Evolutionary conservation across 495 filamentous ascomycete genomes (phyloP).

Genomic region (Xylaria acuta): DNA sequence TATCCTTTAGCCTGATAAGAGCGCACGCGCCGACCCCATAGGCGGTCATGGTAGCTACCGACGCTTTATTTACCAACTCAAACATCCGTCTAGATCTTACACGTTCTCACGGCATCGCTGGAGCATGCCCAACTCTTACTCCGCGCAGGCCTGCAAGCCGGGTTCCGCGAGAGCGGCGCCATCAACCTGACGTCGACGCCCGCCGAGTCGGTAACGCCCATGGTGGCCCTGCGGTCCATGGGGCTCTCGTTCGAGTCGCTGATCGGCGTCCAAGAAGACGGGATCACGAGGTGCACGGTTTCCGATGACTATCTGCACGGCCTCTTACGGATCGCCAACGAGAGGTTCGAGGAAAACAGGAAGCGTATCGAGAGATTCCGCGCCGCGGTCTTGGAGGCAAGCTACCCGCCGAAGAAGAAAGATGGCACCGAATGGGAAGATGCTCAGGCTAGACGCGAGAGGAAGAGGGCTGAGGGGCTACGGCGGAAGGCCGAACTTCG

Average conservation of each 20-base stretch:
- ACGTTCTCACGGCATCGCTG: slow-evolving; percentile 77
- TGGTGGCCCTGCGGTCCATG: slow-evolving; percentile 82
- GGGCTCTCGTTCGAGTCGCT: slow-evolving; percentile 81
- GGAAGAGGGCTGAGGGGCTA: slow-evolving; percentile 68
- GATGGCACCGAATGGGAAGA: slow-evolving; percentile 61
- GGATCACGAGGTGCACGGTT: slow-evolving; percentile 51
- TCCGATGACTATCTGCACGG: slow-evolving; percentile 64
- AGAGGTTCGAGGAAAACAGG: slow-evolving; percentile 75
- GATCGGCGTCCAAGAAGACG: slow-evolving; percentile 63
- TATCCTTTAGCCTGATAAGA: not conserved
- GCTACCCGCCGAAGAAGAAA: slow-evolving; percentile 33
- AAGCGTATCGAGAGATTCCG: slow-evolving; percentile 72
- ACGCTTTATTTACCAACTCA: not conserved
- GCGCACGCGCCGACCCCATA: not conserved
- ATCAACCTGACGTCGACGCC: slow-evolving; percentile 52
- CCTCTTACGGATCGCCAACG: slow-evolving; percentile 72
- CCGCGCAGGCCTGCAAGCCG: slow-evolving; percentile 74
- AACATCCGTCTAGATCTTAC: slow-evolving; percentile 71
- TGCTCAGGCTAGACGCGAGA: slow-evolving; percentile 59
- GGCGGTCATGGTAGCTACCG: not conserved
- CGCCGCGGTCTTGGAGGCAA: slow-evolving; percentile 45
- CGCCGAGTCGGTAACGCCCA: slow-evolving; percentile 59
- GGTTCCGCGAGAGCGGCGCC: slow-evolving; percentile 89
- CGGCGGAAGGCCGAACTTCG: slow-evolving; percentile 48
- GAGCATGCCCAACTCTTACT: slow-evolving; percentile 74